Evolutionary conservation across 1,284 basidiomycete genomes (phyloP), one percentile per base, ranked within the genome.

Genomic region (Malassezia psittaci): DNA sequence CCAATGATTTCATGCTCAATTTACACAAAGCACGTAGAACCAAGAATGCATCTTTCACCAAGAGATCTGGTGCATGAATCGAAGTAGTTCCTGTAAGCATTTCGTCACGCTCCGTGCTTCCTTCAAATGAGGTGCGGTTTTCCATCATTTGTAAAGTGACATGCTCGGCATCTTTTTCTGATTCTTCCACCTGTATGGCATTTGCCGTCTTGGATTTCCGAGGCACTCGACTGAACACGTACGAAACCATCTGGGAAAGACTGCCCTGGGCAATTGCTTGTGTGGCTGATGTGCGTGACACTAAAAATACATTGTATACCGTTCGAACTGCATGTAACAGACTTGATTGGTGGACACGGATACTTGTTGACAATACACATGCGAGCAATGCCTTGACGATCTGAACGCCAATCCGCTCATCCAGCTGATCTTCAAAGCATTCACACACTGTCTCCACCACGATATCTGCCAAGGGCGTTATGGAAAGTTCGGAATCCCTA

Each of bases 261-360:
- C 59, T 62, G n/a, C 71, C 72, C 49, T 73, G 71, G 24, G 72
- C 69, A 35, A 74, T 69, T 21, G 67, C 69, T 52, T 73, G 70
- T 41, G 72, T 70, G 36, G 65, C 64, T 2, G 69, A 56, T 43
- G 58, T 64, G 52, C 69, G 69, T 56, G 63, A 65, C 54, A 70
- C 64, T 10, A 74, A 56, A 52, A 71, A 74, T 57, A 74, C 64
- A 54, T 74, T 72, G 64, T 74, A 74, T 34, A 71, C 69, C 6
- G 72, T 74, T n/a, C 71, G 61, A 2, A 74, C 69, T 29, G 91
- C 66, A 48, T 70, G 72, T 38, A 74, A 62, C 48, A 74, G 50
- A 32, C 65, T 68, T 29, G 66, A 65, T 58, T 74, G 72, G 42
- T 73, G 71, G 10, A 72, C 71, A 33, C 66, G 68, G 37, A 70